A percentile compares a stretch with the other conserved stretches of the same genome.
phyloP scores from a whole-genome alignment of 2,329 filamentous ascomycete species.

The Cercospora beticola region DNA sequence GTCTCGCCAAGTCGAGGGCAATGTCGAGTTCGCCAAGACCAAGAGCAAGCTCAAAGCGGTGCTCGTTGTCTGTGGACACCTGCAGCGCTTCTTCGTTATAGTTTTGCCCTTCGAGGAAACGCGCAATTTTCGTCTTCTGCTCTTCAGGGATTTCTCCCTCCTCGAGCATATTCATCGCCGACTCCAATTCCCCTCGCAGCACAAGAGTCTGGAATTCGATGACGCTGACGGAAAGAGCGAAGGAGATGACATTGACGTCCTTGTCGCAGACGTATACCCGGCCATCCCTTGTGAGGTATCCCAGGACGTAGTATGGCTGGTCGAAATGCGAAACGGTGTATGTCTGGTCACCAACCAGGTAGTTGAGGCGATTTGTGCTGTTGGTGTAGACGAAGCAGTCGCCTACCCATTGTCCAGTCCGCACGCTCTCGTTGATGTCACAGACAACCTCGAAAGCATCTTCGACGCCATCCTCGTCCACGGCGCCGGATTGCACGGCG shows the following conservation, averaged over 20 bases:
- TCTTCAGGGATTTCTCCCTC: slow-evolving; percentile 72
- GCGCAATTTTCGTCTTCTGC: slow-evolving; percentile 96
- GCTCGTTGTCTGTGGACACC: slow-evolving; percentile 90
- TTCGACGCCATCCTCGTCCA: slow-evolving; percentile 90
- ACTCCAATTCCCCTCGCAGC: slow-evolving; percentile 87
- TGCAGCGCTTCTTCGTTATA: slow-evolving; percentile 95
- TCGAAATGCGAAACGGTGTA: slow-evolving; percentile 98
- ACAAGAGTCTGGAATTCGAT: slow-evolving; percentile 97
- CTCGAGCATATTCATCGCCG: slow-evolving; percentile 78
- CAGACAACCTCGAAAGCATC: slow-evolving; percentile 94
- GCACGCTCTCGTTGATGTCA: slow-evolving; percentile 89
- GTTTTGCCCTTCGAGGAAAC: slow-evolving; percentile 94
- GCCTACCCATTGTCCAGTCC: slow-evolving; percentile 95
- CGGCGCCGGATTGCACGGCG: slow-evolving; percentile 75
- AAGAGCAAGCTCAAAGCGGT: slow-evolving; percentile 92
- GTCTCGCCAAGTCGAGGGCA: slow-evolving; percentile 77
- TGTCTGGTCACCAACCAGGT: slow-evolving; percentile 94
- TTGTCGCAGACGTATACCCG: slow-evolving; percentile 94
- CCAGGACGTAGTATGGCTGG: slow-evolving; percentile 88
- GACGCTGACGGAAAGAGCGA: slow-evolving; percentile 84
- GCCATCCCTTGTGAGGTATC: slow-evolving; percentile 94
- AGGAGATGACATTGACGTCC: slow-evolving; percentile 88
- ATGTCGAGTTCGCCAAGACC: slow-evolving; percentile 79
- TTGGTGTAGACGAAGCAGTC: slow-evolving; percentile 99
- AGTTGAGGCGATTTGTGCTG: slow-evolving; percentile 93